Percentiles rank a stretch among this genome's conserved stretches.
Evolutionary conservation across 1,284 basidiomycete genomes (phyloP).

Genomic region (Ganoderma lingzhi): DNA sequence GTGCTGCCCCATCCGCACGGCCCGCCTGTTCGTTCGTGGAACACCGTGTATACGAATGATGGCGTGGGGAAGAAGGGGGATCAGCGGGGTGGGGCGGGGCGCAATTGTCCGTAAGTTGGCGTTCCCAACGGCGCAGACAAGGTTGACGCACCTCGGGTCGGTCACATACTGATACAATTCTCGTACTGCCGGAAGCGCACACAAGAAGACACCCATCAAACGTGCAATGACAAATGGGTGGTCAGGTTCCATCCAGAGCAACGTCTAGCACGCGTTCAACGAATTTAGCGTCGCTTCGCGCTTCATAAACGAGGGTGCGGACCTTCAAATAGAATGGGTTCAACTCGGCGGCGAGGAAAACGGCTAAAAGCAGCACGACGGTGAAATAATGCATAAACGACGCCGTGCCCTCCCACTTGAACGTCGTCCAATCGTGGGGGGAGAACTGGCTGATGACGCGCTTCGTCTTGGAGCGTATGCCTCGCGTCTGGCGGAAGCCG

Average conservation of each 20-base stretch:
- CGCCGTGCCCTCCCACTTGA: conserved; percentile 86
- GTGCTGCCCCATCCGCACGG: conserved; percentile 87
- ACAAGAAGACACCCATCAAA: conserved; percentile 79
- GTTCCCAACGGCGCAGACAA: conserved; percentile 20
- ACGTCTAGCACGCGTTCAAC: conserved; percentile 49
- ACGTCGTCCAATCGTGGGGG: conserved; percentile 86
- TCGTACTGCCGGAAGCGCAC: conserved; percentile 81
- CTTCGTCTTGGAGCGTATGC: conserved; percentile 77
- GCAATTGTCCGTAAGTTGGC: conserved; percentile 23
- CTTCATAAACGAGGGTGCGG: conserved; percentile 31
- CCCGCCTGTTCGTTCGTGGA: conserved; percentile 54
- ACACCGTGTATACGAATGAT: conserved; percentile 11
- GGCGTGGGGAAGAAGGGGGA: neutral
- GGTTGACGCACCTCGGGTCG: conserved; percentile 68
- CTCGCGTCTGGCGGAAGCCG: conserved; percentile 78
- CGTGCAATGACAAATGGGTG: conserved; percentile 83
- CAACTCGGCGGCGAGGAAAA: conserved; percentile 85
- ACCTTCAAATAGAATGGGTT: conserved; percentile 89
- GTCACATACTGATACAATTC: conserved; percentile 85
- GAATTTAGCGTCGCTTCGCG: conserved; percentile 5
- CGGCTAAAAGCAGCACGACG: conserved; percentile 76
- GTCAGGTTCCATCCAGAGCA: conserved; percentile 89
- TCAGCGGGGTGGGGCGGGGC: conserved; percentile 21
- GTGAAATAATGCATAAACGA: conserved; percentile 78
- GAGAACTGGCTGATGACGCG: conserved; percentile 84